Percentiles rank a stretch among this genome's conserved stretches.
Evolutionary conservation across 768 basidiomycete species (phyloP).

Genomic region (Termitomyces sp.): DNA sequence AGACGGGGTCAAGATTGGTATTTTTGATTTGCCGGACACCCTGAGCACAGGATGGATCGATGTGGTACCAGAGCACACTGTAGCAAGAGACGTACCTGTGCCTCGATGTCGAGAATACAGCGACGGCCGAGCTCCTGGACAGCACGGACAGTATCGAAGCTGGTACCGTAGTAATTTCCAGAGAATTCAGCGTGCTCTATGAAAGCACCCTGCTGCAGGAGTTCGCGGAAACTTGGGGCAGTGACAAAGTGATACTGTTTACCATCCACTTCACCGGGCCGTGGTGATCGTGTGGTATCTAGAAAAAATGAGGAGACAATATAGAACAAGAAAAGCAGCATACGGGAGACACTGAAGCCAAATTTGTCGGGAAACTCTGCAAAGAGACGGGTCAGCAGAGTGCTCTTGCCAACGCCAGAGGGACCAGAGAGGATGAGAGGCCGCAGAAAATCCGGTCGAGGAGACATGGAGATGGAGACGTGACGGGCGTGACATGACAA

Average conservation of each 20-base stretch:
- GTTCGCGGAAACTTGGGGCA: constrained; percentile 62
- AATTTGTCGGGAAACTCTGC: constrained; percentile 78
- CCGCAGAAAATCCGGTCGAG: constrained; percentile 43
- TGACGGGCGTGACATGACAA: background rate
- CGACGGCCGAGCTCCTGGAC: constrained; percentile 69
- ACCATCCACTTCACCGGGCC: constrained; percentile 80
- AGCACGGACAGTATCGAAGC: constrained; percentile 67
- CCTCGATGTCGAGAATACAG: constrained; percentile 95
- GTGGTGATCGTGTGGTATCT: constrained; percentile 89
- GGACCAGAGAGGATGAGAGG: constrained; percentile 90
- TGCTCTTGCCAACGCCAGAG: constrained; percentile 93
- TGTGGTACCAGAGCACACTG: constrained; percentile 8
- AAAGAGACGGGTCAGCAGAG: constrained; percentile 81
- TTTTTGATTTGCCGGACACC: constrained; percentile 91
- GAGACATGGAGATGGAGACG: constrained; percentile 15
- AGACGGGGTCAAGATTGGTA: constrained; percentile 79
- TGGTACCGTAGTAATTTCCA: constrained; percentile 91
- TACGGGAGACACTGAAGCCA: constrained; percentile 93
- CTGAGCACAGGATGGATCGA: constrained; percentile 44
- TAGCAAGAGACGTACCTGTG: constrained; percentile 59
- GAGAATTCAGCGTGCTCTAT: constrained; percentile 95
- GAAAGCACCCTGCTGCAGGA: constrained; percentile 72
- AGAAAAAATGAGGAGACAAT: constrained; percentile 8
- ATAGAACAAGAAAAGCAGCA: constrained; percentile 6
- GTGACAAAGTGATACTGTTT: constrained; percentile 86